A percentile compares a stretch with the other conserved stretches of the same genome.
Evolutionary conservation across 2,329 filamentous ascomycete genomes (phyloP).

Genomic region (Aspergillus ochraceoroseus): DNA sequence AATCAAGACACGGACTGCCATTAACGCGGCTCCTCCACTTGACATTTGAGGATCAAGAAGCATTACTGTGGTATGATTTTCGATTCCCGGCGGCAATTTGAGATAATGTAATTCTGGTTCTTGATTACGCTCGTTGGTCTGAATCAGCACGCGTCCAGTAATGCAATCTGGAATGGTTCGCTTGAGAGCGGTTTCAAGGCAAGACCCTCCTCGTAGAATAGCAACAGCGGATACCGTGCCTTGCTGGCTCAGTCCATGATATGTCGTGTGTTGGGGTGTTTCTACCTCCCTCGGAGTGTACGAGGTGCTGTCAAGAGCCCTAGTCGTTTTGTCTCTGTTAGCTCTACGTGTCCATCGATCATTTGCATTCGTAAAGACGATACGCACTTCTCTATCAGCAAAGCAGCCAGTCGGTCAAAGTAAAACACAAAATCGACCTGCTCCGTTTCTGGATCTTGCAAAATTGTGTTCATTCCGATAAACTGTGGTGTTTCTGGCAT

Average conservation of each 20-base stretch:
- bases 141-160: slow-evolving; percentile 83
- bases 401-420: slow-evolving; percentile 80
- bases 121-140: slow-evolving; percentile 76
- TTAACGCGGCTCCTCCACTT: slow-evolving; percentile 75
- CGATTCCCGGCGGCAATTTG: slow-evolving; percentile 69
- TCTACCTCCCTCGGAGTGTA: slow-evolving; percentile 61
- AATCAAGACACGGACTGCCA: slow-evolving; percentile 93
- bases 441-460: slow-evolving; percentile 71
- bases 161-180: slow-evolving; percentile 89
- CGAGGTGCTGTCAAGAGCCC: slow-evolving; percentile 69
- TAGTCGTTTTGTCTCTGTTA: slow-evolving; percentile 30
- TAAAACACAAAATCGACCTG: slow-evolving; percentile 96
- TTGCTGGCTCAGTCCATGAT: slow-evolving; percentile 64
- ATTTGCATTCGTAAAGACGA: background rate
- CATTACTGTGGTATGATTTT: slow-evolving; percentile 71
- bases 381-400: slow-evolving; percentile 67
- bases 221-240: slow-evolving; percentile 81
- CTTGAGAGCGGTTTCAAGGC: slow-evolving; percentile 80
- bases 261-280: slow-evolving; percentile 66
- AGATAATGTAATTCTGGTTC: slow-evolving; percentile 92
- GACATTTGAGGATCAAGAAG: slow-evolving; percentile 93
- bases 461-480: slow-evolving; percentile 80
- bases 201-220: slow-evolving; percentile 80
- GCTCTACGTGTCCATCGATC: too few species aligned
- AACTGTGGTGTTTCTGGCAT: slow-evolving; percentile 75